These are phyloP conservation scores for Crithidia thermophila DNA, from an alignment of 208 protist species.

Conservation along the genomic window DNA sequence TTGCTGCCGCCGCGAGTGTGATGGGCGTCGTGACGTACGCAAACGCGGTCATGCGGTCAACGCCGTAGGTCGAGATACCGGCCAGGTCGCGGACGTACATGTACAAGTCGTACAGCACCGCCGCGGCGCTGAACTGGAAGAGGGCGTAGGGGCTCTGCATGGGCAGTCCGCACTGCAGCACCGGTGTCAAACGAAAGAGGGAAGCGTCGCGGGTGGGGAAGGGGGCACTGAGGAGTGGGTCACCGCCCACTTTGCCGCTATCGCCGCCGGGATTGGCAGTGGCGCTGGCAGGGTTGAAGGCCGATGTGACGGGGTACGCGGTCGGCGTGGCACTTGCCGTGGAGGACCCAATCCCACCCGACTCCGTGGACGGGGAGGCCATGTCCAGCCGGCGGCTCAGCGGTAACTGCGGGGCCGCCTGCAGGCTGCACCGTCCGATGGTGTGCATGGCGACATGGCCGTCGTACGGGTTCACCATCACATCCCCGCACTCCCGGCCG, in stretches of 20 bases:
- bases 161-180: conserved; percentile 52
- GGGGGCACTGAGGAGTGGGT: conserved; percentile 34
- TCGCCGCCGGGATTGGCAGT: neutral
- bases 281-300: neutral
- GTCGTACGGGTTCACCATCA: conserved; percentile 70
- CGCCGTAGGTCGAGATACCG: conserved; percentile 66
- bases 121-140: conserved; percentile 58
- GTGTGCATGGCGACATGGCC: conserved; percentile 77
- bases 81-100: conserved; percentile 69
- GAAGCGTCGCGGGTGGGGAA: conserved; percentile 75
- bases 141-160: conserved; percentile 56
- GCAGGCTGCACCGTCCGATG: conserved; percentile 66
- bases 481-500: conserved; percentile 52
- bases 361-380: no score
- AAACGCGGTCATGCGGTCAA: conserved; percentile 54
- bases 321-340: no score
- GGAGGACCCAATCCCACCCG: no score
- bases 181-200: conserved; percentile 73
- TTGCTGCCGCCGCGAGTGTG: neutral
- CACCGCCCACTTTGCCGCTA: neutral
- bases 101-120: conserved; percentile 55
- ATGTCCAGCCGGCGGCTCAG: no score
- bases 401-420: no score
- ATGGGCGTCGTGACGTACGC: conserved; percentile 1
- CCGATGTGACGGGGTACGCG: no score